Base-by-base conservation (phyloP, 257 asterid species). In the Gentiana straminea region DNA sequence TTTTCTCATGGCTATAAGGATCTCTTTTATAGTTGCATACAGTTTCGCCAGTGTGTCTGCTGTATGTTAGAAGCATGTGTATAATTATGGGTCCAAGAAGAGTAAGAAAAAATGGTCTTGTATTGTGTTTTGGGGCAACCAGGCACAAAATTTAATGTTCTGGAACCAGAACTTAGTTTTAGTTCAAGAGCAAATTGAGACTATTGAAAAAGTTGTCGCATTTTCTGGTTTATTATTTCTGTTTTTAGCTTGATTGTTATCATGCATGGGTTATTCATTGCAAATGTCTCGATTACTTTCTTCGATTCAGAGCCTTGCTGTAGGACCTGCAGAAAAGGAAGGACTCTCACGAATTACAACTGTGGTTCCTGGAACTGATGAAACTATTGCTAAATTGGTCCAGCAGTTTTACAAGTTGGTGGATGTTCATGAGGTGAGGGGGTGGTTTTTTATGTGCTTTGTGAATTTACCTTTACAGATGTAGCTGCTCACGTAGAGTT, bases 331-430 rank as follows among this genome's bases (percentile, higher is more conserved):
- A 3, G 97, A 84, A 72, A 64, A 47, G 58, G 91, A 85, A 60
- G 95, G 95, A 46, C 61, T 77, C 66, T 88, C 97, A 49, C 91
- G 95, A 59, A 84, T 88, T 69, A 88, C 94, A 53, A 88, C 97
- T 44, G 97, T 88, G 55, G 84, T 88, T 72, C 95, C 91, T 61
- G 97, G 97, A 54, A 84, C 91, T 45, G 83, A 83, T 73, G 94
- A 79, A 73, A 68, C 81, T 65, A 83, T 88, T 38, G 70, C 73
- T 53, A 81, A 83, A 72, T 71, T 88, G 81, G 83, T 88, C 64
- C 82, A 83, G 65, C 97, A 88, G 54, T 74, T 88, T 58, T 57
- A 74, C 70, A 88, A 88, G 82, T 74, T 88, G 81, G 77, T 84
- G 58, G 94, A 88, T 64, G 70, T 88, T 64, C 79, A 84, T 61